phyloP scores from a whole-genome alignment of 768 basidiomycete species.

The Pilatotrama ljubarskyi region DNA sequence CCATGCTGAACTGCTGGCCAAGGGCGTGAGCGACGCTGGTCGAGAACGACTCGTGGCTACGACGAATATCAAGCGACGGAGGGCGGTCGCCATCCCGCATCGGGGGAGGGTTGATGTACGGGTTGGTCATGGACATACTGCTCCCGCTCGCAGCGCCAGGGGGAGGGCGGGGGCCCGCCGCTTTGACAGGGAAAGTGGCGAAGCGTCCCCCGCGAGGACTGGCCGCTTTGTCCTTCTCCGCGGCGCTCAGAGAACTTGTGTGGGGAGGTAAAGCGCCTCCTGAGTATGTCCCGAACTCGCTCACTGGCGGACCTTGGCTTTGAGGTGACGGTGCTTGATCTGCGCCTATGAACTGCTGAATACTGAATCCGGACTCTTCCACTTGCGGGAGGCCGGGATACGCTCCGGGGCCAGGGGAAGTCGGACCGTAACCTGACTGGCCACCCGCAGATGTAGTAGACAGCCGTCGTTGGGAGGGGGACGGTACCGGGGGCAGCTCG shows the following conservation, averaged over 20 bases:
- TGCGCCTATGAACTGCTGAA: constrained; percentile 4
- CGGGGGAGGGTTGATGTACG: constrained; percentile 16
- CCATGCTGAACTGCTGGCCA: constrained; percentile 20
- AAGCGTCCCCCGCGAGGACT: constrained; percentile 49
- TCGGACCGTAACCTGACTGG: not conserved
- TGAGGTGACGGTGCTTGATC: not conserved
- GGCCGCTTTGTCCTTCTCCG: constrained; percentile 5
- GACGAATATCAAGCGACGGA: constrained; percentile 28
- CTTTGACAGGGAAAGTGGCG: constrained; percentile 65
- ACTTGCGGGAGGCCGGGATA: constrained; percentile 19
- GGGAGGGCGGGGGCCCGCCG: constrained; percentile 28
- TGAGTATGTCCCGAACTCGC: constrained; percentile 28
- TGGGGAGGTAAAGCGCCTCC: constrained; percentile 15
- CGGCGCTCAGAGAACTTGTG: constrained; percentile 16
- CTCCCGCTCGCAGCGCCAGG: not conserved
- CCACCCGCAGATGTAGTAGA: not conserved
- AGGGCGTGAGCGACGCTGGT: constrained; percentile 42
- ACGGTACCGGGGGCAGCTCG: constrained; percentile 20
- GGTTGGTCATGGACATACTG: constrained; percentile 10
- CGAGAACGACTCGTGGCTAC: constrained; percentile 34
- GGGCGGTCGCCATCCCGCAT: constrained; percentile 31
- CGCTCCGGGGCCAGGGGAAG: not conserved
- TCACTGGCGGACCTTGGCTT: constrained; percentile 1
- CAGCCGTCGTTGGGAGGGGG: constrained; percentile 3
- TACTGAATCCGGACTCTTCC: constrained; percentile 7